A percentile compares a stretch with the other conserved stretches of the same genome.
Conservation (phyloP, 2,329 filamentous ascomycete species). For the Aspergillus oerlinghausenensis region DNA sequence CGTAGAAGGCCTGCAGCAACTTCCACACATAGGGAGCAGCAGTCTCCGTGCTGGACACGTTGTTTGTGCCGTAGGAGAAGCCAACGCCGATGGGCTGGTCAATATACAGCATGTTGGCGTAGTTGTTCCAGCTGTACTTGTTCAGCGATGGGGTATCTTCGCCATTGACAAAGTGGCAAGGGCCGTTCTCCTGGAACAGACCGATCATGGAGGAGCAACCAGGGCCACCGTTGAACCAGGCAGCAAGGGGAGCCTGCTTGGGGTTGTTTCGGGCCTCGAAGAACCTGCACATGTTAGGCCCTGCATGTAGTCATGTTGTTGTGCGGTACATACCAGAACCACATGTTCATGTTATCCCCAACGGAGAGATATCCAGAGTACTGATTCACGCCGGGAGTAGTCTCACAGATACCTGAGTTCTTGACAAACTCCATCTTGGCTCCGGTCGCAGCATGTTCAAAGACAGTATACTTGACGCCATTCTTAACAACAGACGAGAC, state of each 20-base stretch:
- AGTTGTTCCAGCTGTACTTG: conserved; percentile 55
- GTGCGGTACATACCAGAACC: conserved; percentile 34
- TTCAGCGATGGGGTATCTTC: conserved; percentile 43
- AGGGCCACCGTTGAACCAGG: conserved; percentile 47
- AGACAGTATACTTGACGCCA: conserved; percentile 43
- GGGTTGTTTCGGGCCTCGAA: conserved; percentile 46
- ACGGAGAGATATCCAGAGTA: conserved; percentile 51
- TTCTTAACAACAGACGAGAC: conserved; percentile 28
- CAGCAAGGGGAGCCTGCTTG: conserved; percentile 39
- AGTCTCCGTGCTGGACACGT: conserved; percentile 40
- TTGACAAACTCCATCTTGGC: conserved; percentile 46
- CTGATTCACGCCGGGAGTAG: conserved; percentile 47
- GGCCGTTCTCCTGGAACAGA: conserved; percentile 41
- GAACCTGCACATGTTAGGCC: conserved; percentile 27
- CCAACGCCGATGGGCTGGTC: conserved; percentile 58
- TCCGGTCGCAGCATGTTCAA: conserved; percentile 46
- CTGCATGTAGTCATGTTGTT: neutral
- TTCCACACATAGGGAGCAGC: conserved; percentile 53
- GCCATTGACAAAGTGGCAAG: conserved; percentile 39
- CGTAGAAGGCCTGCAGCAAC: conserved; percentile 48
- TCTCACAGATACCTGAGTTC: conserved; percentile 51
- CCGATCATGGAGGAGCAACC: conserved; percentile 42
- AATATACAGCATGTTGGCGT: conserved; percentile 63
- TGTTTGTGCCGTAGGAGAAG: conserved; percentile 43
- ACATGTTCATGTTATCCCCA: conserved; percentile 43